phyloP scores from a whole-genome alignment of 768 basidiomycete genomes.

The Leccinum uliginosum region DNA sequence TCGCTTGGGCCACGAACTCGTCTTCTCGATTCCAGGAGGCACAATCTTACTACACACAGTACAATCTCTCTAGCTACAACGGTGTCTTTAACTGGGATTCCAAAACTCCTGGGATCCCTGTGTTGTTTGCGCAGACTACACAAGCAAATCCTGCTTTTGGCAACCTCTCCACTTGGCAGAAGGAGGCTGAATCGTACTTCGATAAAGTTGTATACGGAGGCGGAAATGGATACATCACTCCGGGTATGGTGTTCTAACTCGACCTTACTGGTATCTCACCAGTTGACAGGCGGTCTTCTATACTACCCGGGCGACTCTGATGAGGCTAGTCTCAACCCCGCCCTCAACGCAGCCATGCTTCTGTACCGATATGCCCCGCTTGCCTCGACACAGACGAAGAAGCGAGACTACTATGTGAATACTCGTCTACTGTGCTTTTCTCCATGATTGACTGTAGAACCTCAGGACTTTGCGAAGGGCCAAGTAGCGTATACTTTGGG shows the following conservation, averaged over 20 bases:
- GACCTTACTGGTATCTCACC: not conserved
- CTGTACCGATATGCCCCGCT: conserved; percentile 72
- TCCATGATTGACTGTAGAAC: conserved; percentile 4
- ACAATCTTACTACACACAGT: conserved; percentile 53
- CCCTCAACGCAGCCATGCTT: conserved; percentile 84
- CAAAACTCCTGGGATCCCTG: conserved; percentile 68
- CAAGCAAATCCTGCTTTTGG: conserved; percentile 51
- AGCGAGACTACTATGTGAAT: conserved; percentile 56
- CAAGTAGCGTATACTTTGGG: conserved; percentile 85
- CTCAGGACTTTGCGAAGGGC: conserved; percentile 63
- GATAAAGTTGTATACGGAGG: conserved; percentile 62
- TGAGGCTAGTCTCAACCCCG: conserved; percentile 75
- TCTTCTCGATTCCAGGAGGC: conserved; percentile 59
- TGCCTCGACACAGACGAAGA: conserved; percentile 57
- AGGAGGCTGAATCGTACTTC: conserved; percentile 69
- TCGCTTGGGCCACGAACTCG: conserved; percentile 68
- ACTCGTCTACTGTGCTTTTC: not conserved
- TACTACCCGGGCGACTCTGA: conserved; percentile 85
- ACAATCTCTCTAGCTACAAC: conserved; percentile 47
- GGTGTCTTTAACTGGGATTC: conserved; percentile 87
- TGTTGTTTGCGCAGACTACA: conserved; percentile 73
- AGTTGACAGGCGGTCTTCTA: conserved; percentile 62
- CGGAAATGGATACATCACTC: conserved; percentile 53
- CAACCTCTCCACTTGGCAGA: conserved; percentile 64
- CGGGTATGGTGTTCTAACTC: conserved; percentile 39